phyloP scores from a whole-genome alignment of 371 early-diverging fungal genomes.

The Rhizopus microsporus region DNA sequence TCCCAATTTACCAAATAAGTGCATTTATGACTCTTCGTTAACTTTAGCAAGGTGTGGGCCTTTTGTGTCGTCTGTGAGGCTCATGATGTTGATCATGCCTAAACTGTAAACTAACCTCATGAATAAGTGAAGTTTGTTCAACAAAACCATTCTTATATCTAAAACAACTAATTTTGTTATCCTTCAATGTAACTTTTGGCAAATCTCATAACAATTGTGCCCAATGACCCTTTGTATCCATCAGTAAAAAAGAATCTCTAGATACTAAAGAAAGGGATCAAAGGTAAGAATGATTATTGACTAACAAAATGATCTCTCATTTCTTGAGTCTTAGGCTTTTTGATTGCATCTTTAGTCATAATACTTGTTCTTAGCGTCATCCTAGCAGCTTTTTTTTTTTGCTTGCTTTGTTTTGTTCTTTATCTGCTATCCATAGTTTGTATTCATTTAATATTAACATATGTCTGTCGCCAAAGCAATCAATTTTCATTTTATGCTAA shows the following conservation, averaged over 20 bases:
- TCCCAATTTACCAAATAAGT: conserved; percentile 11
- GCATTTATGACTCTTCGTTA: conserved; percentile 10
- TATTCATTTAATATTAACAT: conserved; percentile 8
- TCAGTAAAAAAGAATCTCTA: conserved; percentile 17
- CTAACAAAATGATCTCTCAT: conserved; percentile 15
- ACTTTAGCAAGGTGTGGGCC: conserved; percentile 12
- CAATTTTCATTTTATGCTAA: no score
- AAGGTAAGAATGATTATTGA: conserved; percentile 17
- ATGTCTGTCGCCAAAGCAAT: no score
- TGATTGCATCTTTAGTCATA: conserved; percentile 13
- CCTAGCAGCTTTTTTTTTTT: conserved; percentile 12
- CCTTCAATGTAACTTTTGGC: conserved; percentile 14
- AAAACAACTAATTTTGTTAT: conserved; percentile 11
- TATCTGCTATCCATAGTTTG: conserved; percentile 15
- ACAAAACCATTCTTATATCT: conserved; percentile 17
- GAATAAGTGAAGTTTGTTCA: conserved; percentile 11
- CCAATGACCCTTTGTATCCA: conserved; percentile 19
- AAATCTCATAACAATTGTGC: conserved; percentile 17
- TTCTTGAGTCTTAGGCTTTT: conserved; percentile 15
- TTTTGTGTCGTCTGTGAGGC: conserved; percentile 11
- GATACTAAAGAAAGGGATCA: conserved; percentile 14
- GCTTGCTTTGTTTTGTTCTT: conserved; percentile 11
- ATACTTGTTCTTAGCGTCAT: conserved; percentile 6
- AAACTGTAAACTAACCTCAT: conserved; percentile 15
- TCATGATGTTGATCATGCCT: conserved; percentile 16